Percentiles rank a stretch among this genome's conserved stretches.
phyloP scores from a whole-genome alignment of 148 eudicot genomes.

The Persicaria maculosa region DNA sequence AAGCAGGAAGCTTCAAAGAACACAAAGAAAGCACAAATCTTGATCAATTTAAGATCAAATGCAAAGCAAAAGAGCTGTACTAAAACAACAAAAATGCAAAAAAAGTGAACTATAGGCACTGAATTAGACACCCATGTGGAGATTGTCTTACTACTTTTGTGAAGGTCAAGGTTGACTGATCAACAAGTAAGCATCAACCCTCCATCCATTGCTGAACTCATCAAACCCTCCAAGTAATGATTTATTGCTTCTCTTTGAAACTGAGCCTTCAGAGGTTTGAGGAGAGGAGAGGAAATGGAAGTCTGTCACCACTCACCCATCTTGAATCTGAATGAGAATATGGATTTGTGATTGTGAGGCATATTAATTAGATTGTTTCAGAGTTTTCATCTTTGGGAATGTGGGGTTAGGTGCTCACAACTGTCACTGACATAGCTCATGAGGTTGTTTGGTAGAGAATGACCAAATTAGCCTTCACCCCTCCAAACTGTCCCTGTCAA shows the following conservation, averaged over 20 bases:
- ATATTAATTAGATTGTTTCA: background rate
- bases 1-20: background rate
- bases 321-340: background rate
- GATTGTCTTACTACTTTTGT: conserved; percentile 5
- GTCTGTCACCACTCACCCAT: background rate
- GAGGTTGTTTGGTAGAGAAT: conserved; percentile 6
- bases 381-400: background rate
- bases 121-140: background rate
- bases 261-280: background rate
- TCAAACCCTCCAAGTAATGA: background rate
- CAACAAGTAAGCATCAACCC: background rate
- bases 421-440: conserved; percentile 13
- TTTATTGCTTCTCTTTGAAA: background rate
- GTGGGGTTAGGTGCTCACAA: conserved; percentile 4
- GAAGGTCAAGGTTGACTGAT: conserved; percentile 10
- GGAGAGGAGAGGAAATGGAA: background rate
- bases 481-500: background rate
- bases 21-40: background rate
- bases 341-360: background rate
- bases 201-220: background rate
- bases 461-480: conserved; percentile 4
- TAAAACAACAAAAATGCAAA: background rate
- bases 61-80: background rate
- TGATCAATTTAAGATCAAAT: conserved; percentile 3
- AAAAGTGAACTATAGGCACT: background rate